Percentiles rank a stretch among this genome's conserved stretches.
Evolutionary conservation across 345 rosid genomes (phyloP).

Genomic region (Citrus trifoliata): DNA sequence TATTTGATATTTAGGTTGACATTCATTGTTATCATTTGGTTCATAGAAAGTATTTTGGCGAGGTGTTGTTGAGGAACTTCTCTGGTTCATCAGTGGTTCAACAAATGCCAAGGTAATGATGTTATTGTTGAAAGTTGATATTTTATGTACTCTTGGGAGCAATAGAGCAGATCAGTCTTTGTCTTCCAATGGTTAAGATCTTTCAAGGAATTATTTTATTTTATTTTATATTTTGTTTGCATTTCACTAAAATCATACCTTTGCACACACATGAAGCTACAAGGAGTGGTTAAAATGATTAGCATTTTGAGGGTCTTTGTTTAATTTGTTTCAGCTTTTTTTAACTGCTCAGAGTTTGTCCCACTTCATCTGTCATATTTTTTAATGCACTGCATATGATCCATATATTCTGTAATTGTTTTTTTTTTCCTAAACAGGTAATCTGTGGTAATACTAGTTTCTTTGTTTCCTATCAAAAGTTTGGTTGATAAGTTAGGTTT

Average conservation of each 20-base stretch:
- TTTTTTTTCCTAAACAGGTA: neutral
- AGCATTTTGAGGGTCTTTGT: neutral
- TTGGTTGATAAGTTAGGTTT: too few species aligned
- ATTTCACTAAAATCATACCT: neutral
- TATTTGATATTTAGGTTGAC: constrained; percentile 14
- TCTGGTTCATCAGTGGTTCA: constrained; percentile 98
- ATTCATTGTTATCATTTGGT: constrained; percentile 22
- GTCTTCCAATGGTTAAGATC: neutral
- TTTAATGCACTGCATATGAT: neutral
- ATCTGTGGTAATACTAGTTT: too few species aligned
- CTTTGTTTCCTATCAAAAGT: too few species aligned
- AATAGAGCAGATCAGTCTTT: neutral
- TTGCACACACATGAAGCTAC: neutral
- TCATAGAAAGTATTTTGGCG: constrained; percentile 94
- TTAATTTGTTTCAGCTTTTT: neutral
- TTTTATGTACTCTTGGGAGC: constrained; percentile 6
- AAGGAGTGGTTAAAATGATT: neutral
- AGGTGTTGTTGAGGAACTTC: constrained; percentile 95
- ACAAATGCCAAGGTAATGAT: constrained; percentile 78
- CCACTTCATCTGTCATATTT: neutral
- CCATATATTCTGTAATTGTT: neutral
- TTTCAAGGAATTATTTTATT: neutral
- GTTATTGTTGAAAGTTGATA: neutral
- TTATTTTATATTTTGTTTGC: neutral
- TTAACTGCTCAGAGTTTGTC: neutral